phyloP scores from a whole-genome alignment of 768 basidiomycete species.

The Suillus lakei region DNA sequence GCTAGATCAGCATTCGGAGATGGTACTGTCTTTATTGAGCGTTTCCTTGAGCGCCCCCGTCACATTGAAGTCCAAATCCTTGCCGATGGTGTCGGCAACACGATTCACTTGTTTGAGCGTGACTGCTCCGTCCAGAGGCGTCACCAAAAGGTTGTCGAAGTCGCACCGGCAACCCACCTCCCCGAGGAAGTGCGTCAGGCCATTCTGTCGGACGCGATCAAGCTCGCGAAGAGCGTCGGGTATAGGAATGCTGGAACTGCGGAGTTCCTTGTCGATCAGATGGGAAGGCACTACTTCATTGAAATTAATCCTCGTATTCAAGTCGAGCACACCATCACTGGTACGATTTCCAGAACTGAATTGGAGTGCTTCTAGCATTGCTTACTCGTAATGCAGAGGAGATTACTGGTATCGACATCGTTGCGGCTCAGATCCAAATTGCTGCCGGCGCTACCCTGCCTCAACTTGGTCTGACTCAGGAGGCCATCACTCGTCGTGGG shows the following conservation, averaged over 20 bases:
- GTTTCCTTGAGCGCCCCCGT: slow-evolving; percentile 93
- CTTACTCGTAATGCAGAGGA: slow-evolving; percentile 67
- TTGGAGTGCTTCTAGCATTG: not conserved
- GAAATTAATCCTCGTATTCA: slow-evolving; percentile 99
- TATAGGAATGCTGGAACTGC: slow-evolving; percentile 98
- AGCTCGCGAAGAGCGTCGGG: slow-evolving; percentile 88
- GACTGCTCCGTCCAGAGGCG: slow-evolving; percentile 98
- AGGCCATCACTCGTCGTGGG: slow-evolving; percentile 93
- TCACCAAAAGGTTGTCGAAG: slow-evolving; percentile 99
- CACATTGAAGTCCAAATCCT: slow-evolving; percentile 98
- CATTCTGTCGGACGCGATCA: slow-evolving; percentile 90
- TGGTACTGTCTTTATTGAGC: slow-evolving; percentile 98
- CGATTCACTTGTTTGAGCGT: slow-evolving; percentile 97
- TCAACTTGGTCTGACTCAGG: slow-evolving; percentile 94
- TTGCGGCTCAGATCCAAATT: slow-evolving; percentile 99
- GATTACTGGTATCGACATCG: slow-evolving; percentile 98
- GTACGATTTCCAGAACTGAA: slow-evolving; percentile 44
- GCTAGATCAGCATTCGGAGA: slow-evolving; percentile 98
- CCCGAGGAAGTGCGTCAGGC: slow-evolving; percentile 89
- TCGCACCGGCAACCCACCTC: slow-evolving; percentile 94
- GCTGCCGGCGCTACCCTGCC: slow-evolving; percentile 97
- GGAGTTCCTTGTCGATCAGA: slow-evolving; percentile 97
- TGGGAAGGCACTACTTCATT: slow-evolving; percentile 97
- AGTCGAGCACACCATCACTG: slow-evolving; percentile 99
- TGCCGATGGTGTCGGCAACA: slow-evolving; percentile 91